Base-by-base conservation (phyloP, 768 basidiomycete species). In the Austroboletus eburneus region DNA sequence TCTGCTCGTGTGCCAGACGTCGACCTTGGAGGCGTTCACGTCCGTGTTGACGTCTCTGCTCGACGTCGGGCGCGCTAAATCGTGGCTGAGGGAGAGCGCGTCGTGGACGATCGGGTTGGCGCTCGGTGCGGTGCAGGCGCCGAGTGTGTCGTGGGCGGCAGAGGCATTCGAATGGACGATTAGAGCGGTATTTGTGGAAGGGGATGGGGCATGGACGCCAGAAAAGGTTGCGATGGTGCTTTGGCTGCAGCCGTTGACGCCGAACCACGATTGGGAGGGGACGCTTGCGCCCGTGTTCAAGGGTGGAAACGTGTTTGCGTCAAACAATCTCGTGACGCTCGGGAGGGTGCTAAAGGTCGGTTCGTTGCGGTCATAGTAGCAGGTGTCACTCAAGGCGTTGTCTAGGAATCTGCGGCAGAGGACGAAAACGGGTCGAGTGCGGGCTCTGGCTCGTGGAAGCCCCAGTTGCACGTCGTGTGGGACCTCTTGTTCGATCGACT, bases 381-480 rank as follows among this genome's bases (percentile, higher is more conserved):
- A n/a, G 24, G 29, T 5, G 13, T n/a, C 36, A 7, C 2, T 43
- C 34, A 18, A 33, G 5, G 32, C 32, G 32, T 13, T 18, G 14
- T 48, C 3, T 47, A 87, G 85, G 85, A 85, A 62, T 74, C 76
- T 14, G 71, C 72, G 8, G 59, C 69, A 5, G 79, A 81, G 30
- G 81, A 81, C 4, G 78, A 81, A 14, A 77, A 75, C 16, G 61
- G 66, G 2, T 59, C 73, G 10, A 81, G 81, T 48, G 66, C 75
- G 2, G 71, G 73, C 10, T 67, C 74, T 29, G 78, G 79, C 29
- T 65, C 78, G 13, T 91, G 93, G 92, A 94, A 88, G 63, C 84
- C 93, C 46, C 85, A 92, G 60, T 73, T 94, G 35, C 95, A 96
- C 62, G 93, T 90, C 63, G 88, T 85, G 20, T 99, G 95, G 95